These are phyloP conservation scores for Tulasnella sp. DNA, from an alignment of 768 basidiomycete genomes.

Conservation along the genomic window DNA sequence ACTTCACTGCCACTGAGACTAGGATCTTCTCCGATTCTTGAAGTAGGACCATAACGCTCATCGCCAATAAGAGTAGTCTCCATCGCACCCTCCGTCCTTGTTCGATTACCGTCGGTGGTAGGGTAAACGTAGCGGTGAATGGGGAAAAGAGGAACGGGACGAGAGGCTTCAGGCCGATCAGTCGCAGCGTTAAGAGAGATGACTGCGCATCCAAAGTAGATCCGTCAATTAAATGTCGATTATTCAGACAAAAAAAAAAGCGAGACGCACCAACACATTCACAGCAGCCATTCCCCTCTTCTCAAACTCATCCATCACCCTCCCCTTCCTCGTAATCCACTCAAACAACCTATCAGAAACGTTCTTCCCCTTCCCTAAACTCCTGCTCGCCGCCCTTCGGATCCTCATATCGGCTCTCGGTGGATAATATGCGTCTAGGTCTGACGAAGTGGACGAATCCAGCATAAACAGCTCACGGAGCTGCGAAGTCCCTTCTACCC, in stretches of 20 bases:
- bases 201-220: constrained; percentile 13
- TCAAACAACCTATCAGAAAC: background rate
- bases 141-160: constrained; percentile 27
- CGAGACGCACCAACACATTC: constrained; percentile 20
- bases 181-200: constrained; percentile 21
- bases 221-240: background rate
- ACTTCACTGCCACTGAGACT: background rate
- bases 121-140: constrained; percentile 23
- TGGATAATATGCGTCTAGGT: background rate
- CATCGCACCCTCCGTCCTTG: background rate
- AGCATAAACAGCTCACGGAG: constrained; percentile 21
- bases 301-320: constrained; percentile 23
- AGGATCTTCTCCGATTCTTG: background rate
- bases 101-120: constrained; percentile 21
- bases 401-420: background rate
- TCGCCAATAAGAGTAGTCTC: background rate
- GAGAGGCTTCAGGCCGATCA: constrained; percentile 23
- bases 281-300: constrained; percentile 13
- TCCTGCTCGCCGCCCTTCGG: background rate
- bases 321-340: background rate
- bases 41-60: background rate
- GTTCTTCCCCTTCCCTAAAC: background rate
- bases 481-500: constrained; percentile 26
- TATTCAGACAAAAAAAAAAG: background rate
- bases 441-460: constrained; percentile 1